Evolutionary conservation across 371 early-diverging fungal genomes (phyloP).

Genomic region (Cokeromyces recurvatus): DNA sequence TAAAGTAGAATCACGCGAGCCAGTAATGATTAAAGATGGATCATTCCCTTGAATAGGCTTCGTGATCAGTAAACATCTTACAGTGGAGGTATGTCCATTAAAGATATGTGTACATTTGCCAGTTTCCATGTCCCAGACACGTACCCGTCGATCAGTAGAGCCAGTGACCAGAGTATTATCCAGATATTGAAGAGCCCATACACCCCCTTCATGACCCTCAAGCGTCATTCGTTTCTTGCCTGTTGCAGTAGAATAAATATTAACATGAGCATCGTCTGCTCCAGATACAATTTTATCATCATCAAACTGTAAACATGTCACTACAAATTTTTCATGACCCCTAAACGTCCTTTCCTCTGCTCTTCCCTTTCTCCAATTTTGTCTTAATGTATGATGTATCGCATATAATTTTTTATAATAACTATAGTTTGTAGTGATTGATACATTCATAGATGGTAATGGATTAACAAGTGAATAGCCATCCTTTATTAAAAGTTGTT

Average conservation of each 20-base stretch:
- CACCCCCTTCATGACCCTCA: conserved; percentile 95
- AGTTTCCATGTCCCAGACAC: conserved; percentile 94
- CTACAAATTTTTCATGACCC: conserved; percentile 80
- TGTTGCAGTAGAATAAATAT: conserved; percentile 83
- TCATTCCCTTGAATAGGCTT: conserved; percentile 55
- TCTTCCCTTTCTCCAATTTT: conserved; percentile 79
- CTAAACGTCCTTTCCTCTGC: conserved; percentile 67
- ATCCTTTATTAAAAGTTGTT: conserved; percentile 36
- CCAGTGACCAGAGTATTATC: conserved; percentile 91
- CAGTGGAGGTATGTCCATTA: conserved; percentile 93
- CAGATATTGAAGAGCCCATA: conserved; percentile 94
- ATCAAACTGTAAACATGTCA: conserved; percentile 95
- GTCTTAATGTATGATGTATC: conserved; percentile 67
- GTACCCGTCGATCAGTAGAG: conserved; percentile 93
- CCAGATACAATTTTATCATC: conserved; percentile 89
- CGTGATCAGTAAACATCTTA: conserved; percentile 89
- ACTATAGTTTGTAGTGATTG: too few relatives aligned
- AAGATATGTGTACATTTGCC: conserved; percentile 88
- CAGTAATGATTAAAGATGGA: conserved; percentile 88
- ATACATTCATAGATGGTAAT: conserved; percentile 1
- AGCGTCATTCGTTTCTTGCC: conserved; percentile 43
- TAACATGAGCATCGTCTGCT: conserved; percentile 83
- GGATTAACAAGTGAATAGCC: conserved; percentile 25
- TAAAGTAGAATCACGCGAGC: conserved; percentile 94
- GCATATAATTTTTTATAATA: conserved; percentile 52